Evolutionary conservation across 2,329 filamentous ascomycete species (phyloP), one percentile per base, ranked within the genome.

Genomic region (Fusarium domesticum): DNA sequence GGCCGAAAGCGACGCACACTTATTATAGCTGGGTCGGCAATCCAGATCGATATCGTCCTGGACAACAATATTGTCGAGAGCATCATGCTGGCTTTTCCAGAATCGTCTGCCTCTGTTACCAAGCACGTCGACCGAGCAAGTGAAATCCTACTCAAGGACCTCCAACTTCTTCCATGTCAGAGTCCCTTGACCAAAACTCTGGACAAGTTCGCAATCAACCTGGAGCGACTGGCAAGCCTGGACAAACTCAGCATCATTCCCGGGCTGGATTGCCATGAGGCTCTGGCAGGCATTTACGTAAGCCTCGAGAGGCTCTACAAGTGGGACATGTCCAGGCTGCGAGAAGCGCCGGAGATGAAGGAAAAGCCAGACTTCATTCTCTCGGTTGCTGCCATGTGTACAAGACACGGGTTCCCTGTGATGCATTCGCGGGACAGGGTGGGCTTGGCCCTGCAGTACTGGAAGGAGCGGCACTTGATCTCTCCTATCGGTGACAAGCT

Each of bases 391-490:
- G 83, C 81, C 36, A 76, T 89, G 65, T 89, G 85, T 61, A 80
- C 78, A 44, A 81, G 77, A 51, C 85, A 86, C 61, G 88, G 88
- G 2, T 75, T 75, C 20, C 87, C 88, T 0, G 70, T 76, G 20
- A 85, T 92, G 77, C 86, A 93, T 65, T 76, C 77, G 12, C 74
- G 81, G 39, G 76, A 77, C 17, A 78, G 76, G 38, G 70, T 92
- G 18, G 89, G 89, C 1, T 68, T 92, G 43, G 81, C 78, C 37
- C 58, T 93, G 31, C 84, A 89, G 52, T 95, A 92, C 63, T 93
- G 88, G 88, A 84, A 81, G 64, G 76, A 84, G 55, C 70, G 74
- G 43, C 74, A 78, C 36, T 71, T 77, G 36, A 64, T 80, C 14
- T 66, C 62, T 3, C 64, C 65, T 6, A 61, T 58, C 2, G 64